Evolutionary conservation across 805 yeast genomes (phyloP).

Genomic region (Teunomyces funiuensis): DNA sequence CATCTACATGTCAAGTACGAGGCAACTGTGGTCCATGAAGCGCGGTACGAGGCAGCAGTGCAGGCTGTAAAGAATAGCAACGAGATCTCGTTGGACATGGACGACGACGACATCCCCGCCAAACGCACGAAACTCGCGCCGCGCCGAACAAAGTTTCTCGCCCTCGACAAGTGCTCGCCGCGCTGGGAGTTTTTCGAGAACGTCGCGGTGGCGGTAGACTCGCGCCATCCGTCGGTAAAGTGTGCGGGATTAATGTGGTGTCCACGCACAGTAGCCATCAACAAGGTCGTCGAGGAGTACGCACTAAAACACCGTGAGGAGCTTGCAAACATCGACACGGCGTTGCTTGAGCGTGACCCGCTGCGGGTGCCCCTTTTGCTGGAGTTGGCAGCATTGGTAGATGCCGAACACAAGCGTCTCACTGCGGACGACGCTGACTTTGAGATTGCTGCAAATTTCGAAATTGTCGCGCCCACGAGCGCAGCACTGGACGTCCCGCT

Average conservation of each 20-base stretch:
- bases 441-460: conserved; percentile 11
- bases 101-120: conserved; percentile 10
- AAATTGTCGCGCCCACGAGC: conserved; percentile 19
- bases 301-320: conserved; percentile 10
- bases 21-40: conserved; percentile 37
- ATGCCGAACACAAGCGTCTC: conserved; percentile 16
- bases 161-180: conserved; percentile 84
- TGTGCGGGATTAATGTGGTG: conserved; percentile 24
- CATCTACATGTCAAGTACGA: conserved; percentile 78
- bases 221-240: conserved; percentile 14
- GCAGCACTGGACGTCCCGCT: conserved; percentile 16
- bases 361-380: conserved; percentile 13
- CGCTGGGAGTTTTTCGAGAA: conserved; percentile 57
- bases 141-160: conserved; percentile 54
- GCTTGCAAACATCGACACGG: conserved; percentile 14
- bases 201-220: conserved; percentile 22
- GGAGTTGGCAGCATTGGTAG: conserved; percentile 21
- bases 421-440: conserved; percentile 12
- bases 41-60: not conserved
- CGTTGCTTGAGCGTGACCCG: conserved; percentile 15
- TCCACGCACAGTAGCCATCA: conserved; percentile 32
- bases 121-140: conserved; percentile 6
- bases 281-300: conserved; percentile 34
- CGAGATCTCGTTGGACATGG: conserved; percentile 24
- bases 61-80: conserved; percentile 10